Percentiles rank a stretch among this genome's conserved stretches.
Conservation (phyloP, 2,329 filamentous ascomycete species). For the Nemania abortiva region DNA sequence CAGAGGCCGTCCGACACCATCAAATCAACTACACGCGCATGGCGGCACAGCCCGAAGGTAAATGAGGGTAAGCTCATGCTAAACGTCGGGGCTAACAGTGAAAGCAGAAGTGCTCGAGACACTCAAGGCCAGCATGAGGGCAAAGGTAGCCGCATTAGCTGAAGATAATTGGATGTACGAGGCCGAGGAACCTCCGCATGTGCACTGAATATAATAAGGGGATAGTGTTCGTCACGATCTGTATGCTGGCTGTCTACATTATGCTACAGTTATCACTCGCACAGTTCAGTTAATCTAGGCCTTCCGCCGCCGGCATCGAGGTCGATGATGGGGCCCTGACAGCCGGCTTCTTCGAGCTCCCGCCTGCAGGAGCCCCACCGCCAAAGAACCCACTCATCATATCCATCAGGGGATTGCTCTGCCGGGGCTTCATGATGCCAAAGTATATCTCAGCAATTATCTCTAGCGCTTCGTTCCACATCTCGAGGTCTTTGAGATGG, state of each 20-base stretch:
- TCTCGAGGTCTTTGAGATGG: constrained; percentile 80
- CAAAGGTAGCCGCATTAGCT: constrained; percentile 78
- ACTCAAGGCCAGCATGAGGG: constrained; percentile 76
- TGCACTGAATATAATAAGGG: constrained; percentile 26
- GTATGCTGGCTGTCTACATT: constrained; percentile 27
- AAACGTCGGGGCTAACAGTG: constrained; percentile 29
- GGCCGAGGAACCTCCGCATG: constrained; percentile 65
- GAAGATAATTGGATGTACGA: constrained; percentile 96
- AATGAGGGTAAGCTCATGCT: constrained; percentile 2
- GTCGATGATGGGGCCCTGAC: constrained; percentile 60
- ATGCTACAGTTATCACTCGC: constrained; percentile 28
- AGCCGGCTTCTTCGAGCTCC: constrained; percentile 56
- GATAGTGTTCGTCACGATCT: constrained; percentile 21
- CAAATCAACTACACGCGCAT: constrained; percentile 66
- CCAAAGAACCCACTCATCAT: constrained; percentile 98
- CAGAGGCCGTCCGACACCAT: constrained; percentile 72
- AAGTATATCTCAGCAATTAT: constrained; percentile 98
- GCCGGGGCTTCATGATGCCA: constrained; percentile 85
- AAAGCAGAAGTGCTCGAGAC: constrained; percentile 73
- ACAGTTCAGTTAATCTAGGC: constrained; percentile 63
- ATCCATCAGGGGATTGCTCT: constrained; percentile 93
- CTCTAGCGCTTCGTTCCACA: constrained; percentile 85
- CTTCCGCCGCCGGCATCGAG: constrained; percentile 67
- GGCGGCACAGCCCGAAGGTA: constrained; percentile 75
- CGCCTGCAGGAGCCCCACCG: constrained; percentile 62